Conservation (phyloP, 306 rosid species). For the Cucurbita argyrosperma region DNA sequence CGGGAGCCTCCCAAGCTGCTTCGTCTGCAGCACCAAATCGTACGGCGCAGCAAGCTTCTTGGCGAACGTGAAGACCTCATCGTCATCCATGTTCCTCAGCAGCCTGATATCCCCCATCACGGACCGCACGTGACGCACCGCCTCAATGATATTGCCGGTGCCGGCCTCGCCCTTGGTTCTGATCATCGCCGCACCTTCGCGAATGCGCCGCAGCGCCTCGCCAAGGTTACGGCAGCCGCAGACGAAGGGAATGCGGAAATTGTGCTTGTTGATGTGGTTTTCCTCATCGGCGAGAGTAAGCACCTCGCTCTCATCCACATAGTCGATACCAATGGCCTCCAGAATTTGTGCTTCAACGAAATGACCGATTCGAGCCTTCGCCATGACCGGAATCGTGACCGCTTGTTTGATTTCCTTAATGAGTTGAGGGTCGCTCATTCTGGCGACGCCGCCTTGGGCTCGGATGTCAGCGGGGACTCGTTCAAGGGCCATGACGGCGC, state of each 20-base stretch:
- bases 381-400: constrained; percentile 87
- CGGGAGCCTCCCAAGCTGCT: constrained; percentile 78
- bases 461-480: constrained; percentile 82
- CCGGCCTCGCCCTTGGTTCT: constrained; percentile 88
- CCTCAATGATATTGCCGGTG: constrained; percentile 67
- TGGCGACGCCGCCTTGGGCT: constrained; percentile 79
- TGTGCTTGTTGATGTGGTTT: constrained; percentile 79
- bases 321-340: constrained; percentile 68
- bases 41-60: constrained; percentile 77
- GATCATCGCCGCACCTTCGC: constrained; percentile 91
- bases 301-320: constrained; percentile 80
- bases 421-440: constrained; percentile 76
- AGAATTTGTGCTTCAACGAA: constrained; percentile 89
- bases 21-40: constrained; percentile 79
- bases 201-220: constrained; percentile 65
- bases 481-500: constrained; percentile 87
- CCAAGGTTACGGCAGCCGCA: constrained; percentile 88
- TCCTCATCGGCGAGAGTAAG: constrained; percentile 71
- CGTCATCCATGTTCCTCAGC: constrained; percentile 76
- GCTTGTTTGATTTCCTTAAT: constrained; percentile 74
- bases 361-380: constrained; percentile 85
- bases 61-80: constrained; percentile 67
- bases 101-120: constrained; percentile 72
- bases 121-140: constrained; percentile 70
- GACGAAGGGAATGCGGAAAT: constrained; percentile 71